These are phyloP conservation scores for Speleostelium caveatum DNA, from an alignment of 78 protist species.

Conservation along the genomic window DNA sequence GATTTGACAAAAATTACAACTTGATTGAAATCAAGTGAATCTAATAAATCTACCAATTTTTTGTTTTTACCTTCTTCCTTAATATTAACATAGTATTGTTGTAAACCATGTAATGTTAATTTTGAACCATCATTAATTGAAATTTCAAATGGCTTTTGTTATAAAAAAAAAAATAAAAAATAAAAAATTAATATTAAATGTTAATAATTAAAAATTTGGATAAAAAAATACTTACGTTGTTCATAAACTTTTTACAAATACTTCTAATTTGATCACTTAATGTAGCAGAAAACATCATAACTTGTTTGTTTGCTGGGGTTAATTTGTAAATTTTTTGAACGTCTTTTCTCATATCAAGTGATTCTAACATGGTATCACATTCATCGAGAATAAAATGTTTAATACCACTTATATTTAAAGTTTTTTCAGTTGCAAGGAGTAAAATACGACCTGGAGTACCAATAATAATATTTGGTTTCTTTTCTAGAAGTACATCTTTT, in stretches of 20 bases:
- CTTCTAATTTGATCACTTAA: conserved; percentile 88
- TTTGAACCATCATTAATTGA: conserved; percentile 95
- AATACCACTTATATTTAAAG: conserved; percentile 82
- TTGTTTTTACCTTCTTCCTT: conserved; percentile 94
- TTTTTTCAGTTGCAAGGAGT: conserved; percentile 34
- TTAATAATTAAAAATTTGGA: neutral
- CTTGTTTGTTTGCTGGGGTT: conserved; percentile 98
- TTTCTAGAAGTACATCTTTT: conserved; percentile 62
- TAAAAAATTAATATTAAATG: neutral
- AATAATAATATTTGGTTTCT: conserved; percentile 96
- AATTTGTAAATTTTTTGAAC: conserved; percentile 96
- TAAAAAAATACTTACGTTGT: conserved; percentile 45
- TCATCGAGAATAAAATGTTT: conserved; percentile 99
- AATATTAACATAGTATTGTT: conserved; percentile 96
- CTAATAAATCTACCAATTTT: conserved; percentile 97
- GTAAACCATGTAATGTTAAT: conserved; percentile 98
- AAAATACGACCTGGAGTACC: conserved; percentile 99
- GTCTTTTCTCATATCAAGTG: conserved; percentile 96
- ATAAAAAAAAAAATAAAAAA: neutral
- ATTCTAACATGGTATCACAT: conserved; percentile 96
- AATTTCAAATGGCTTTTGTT: conserved; percentile 92
- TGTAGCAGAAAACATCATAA: conserved; percentile 99
- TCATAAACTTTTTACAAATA: conserved; percentile 95
- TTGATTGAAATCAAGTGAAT: conserved; percentile 98
- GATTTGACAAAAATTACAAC: conserved; percentile 97